Evolutionary conservation across 345 rosid genomes (phyloP), one percentile per base, ranked within the genome.

Genomic region (Acer negundo): DNA sequence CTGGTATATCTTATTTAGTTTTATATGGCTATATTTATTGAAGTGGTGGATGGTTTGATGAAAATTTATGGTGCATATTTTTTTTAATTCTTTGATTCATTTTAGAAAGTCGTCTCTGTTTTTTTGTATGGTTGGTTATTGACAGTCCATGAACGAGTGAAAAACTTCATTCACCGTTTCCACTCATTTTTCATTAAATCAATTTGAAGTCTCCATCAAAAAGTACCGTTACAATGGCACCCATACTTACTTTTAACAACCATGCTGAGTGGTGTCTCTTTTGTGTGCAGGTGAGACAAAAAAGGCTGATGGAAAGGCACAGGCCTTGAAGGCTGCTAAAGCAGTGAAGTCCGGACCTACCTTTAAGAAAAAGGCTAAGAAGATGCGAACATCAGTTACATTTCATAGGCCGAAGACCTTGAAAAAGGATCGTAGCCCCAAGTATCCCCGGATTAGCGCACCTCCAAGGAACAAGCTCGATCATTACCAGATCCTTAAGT

Each of bases 351-450:
- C 97, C 3, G 99, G 97, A 1, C 86, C 88, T 2, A 74, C 90
- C 59, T 87, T 94, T 58, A 94, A 92, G 97, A 92, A 87, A 94
- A 87, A 84, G 82, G 89, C 83, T 23, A 90, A 87, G 90, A 96
- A 90, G 89, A 89, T 91, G 78, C 77, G 95, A 74, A 94, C 97
- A 0, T 88, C 93, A 83, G 98, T 94, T 35, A 96, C 99, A 16
- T 94, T 94, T 82, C 97, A 96, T 79, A 82, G 97, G 77, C 99
- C 99, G 2, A 92, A 80, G 97, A 94, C 97, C 46, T 79, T 96
- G 76, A 92, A 92, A 85, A 92, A 89, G 88, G 85, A 84, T 6
- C 89, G 99, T 77, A 83, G 77, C 63, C 97, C 97, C 2, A 95
- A 95, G 81, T 94, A 94, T 69, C 89, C 91, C 10, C 89, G 93